Base-by-base conservation (phyloP, 2,329 filamentous ascomycete genomes). In the Bipolaris victoriae region DNA sequence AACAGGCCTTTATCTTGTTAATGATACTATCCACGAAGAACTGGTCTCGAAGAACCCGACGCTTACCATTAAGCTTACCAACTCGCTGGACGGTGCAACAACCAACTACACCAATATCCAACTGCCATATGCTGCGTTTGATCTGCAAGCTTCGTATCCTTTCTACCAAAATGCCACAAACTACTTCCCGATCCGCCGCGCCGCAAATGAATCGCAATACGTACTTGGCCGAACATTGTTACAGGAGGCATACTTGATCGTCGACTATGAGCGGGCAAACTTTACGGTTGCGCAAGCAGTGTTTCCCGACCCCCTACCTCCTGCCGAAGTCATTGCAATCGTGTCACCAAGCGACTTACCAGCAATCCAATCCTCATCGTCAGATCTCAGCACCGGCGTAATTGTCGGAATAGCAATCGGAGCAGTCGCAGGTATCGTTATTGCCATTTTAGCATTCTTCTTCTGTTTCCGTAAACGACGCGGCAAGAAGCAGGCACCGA, bases 181-280 rank as follows among this genome's bases (percentile, higher is more conserved):
- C 18, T 91, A 91, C 67, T 90, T 91, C 58, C 87, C 88, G 3
- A 79, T 91, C 43, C 83, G 84, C 62, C 83, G 84, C 55, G 78
- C 85, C 13, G 72, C 82, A 35, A 81, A 84, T 60, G 80, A 81
- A 41, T 79, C 80, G 18, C 81, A 85, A 63, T 83, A 86, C 67
- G 83, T 86, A 15, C 81, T 91, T 29, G 89, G 89, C 7, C 82
- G 88, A 29, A 83, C 85, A 0, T 88, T 91, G 57, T 76, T 91
- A 45, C 89, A 91, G 68, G 88, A 91, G 73, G 83, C 88, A 5
- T 82, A 82, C 53, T 62, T 82, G 22, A 77, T 76, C 20, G 79
- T 81, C 18, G 79, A 82, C 63, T 82, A 80, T 65, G 80, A 82
- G 55, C 72, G 77, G 24, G 68, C 68, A 35, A 76, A 76, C 40